These are phyloP conservation scores for Phytophthora constricta DNA, from an alignment of 352 stramenopile species.

Conservation along the genomic window DNA sequence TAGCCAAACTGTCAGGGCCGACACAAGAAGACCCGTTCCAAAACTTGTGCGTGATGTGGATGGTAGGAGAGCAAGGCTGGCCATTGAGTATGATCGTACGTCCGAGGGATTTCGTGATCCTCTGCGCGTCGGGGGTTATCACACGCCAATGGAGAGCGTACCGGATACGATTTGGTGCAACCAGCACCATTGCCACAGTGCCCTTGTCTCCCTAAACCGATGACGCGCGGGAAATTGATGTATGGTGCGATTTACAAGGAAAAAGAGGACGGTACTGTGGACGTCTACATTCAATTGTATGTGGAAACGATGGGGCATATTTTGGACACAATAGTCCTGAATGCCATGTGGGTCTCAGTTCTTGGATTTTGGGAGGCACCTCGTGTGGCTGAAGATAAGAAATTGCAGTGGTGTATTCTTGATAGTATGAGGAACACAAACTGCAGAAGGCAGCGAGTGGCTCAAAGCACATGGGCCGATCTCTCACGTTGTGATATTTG, in stretches of 20 bases:
- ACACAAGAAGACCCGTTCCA: constrained; percentile 41
- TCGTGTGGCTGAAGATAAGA: constrained; percentile 19
- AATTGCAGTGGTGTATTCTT: constrained; percentile 24
- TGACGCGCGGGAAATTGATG: constrained; percentile 47
- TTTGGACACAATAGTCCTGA: constrained; percentile 28
- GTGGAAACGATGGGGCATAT: constrained; percentile 40
- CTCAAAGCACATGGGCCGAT: constrained; percentile 2
- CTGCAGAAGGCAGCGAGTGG: background rate
- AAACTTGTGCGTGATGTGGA: constrained; percentile 51
- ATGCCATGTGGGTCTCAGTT: constrained; percentile 23
- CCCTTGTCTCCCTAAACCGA: constrained; percentile 32
- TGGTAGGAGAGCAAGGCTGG: constrained; percentile 46
- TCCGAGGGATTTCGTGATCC: constrained; percentile 45
- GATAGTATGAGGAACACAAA: constrained; percentile 13
- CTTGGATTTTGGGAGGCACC: constrained; percentile 25
- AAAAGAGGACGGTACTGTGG: constrained; percentile 42
- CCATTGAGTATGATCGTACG: constrained; percentile 34
- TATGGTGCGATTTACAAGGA: constrained; percentile 53
- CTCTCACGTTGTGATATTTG: constrained; percentile 16
- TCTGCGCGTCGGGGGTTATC: constrained; percentile 43
- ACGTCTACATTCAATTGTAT: constrained; percentile 57
- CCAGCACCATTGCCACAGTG: constrained; percentile 37
- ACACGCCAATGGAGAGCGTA: constrained; percentile 42
- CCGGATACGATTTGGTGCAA: constrained; percentile 50
- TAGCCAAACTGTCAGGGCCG: constrained; percentile 42